Evolutionary conservation across 2,329 filamentous ascomycete genomes (phyloP), one percentile per base, ranked within the genome.

Genomic region (Myriangium duriaei): DNA sequence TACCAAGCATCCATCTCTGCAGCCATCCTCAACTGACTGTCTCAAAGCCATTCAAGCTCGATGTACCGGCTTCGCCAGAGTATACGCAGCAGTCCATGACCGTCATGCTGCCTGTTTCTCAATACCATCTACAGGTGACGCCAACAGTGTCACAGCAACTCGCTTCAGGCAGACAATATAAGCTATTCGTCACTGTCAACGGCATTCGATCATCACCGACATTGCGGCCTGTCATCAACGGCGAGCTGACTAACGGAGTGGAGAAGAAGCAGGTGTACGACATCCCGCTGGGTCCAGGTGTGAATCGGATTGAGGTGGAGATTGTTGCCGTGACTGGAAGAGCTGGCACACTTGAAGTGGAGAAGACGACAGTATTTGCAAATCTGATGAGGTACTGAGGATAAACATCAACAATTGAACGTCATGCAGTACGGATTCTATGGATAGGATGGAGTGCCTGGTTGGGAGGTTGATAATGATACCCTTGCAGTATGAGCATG

Each of bases 271-370:
- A 79, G n/a, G 63, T 81, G 1, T 94, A 85, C 49, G 86, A 94
- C 49, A 71, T 77, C 5, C 72, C 72, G 36, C 63, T 94, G 17
- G 69, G 73, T 16, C 70, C 72, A 2, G 85, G 84, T 5, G 69
- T 85, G 35, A 93, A 91, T 48, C 71, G 78, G 32, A 71, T 94
- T 35, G 80, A 86, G 49, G 69, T 92, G 5, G 81, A 88, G 50
- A 67, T 88, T 41, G 74, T 86, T 45, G 82, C 81, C 1, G 77
- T 78, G 5, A 68, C 83, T 30, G 49, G 51, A 16, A 42, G 42
- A 5, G 52, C 46, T 51, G 40, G 58, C 75, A 30, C 34, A 7
- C 30, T 79, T 24, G 84, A 91, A 54, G 64, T 87, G 45, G 86
- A 95, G 62, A 80, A 79, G 49, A 69, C 86, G 41, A 84, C 76